Conservation (phyloP, 495 filamentous ascomycete species). For the Aspergillus wentii region DNA sequence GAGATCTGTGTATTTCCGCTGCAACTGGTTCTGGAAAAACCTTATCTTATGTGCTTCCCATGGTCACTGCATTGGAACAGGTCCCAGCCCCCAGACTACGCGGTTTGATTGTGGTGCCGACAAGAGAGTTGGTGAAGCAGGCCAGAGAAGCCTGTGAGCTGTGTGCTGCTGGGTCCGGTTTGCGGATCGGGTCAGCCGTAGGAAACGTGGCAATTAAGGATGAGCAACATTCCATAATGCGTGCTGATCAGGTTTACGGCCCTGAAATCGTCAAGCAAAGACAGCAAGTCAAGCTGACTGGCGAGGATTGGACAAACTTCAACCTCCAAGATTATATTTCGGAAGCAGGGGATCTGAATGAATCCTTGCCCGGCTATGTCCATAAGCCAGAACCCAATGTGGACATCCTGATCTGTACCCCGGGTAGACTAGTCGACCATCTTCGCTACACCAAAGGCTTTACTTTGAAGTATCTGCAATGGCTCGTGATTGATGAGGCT, state of each 20-base stretch:
- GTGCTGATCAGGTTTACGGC: conserved; percentile 55
- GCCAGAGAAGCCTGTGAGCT: conserved; percentile 67
- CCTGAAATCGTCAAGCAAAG: conserved; percentile 45
- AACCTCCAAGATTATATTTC: conserved; percentile 38
- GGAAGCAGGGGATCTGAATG: conserved; percentile 32
- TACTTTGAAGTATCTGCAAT: conserved; percentile 65
- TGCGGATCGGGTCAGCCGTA: conserved; percentile 76
- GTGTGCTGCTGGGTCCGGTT: conserved; percentile 55
- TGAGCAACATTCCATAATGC: conserved; percentile 67
- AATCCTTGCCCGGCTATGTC: conserved; percentile 55
- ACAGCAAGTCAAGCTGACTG: conserved; percentile 31
- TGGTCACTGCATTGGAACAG: conserved; percentile 66
- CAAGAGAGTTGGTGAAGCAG: conserved; percentile 83
- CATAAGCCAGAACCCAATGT: conserved; percentile 61
- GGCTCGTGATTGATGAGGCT: conserved; percentile 91
- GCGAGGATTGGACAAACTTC: conserved; percentile 45
- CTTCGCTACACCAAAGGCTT: conserved; percentile 79
- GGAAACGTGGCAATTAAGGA: conserved; percentile 71
- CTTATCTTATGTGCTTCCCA: conserved; percentile 80
- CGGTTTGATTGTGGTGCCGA: conserved; percentile 81
- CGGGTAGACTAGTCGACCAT: conserved; percentile 89
- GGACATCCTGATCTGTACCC: conserved; percentile 88
- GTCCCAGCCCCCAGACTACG: conserved; percentile 57
- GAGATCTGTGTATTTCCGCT: conserved; percentile 83
- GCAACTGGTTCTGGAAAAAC: conserved; percentile 94